phyloP scores from a whole-genome alignment of 2,329 filamentous ascomycete species.

The Claviceps purpurea region DNA sequence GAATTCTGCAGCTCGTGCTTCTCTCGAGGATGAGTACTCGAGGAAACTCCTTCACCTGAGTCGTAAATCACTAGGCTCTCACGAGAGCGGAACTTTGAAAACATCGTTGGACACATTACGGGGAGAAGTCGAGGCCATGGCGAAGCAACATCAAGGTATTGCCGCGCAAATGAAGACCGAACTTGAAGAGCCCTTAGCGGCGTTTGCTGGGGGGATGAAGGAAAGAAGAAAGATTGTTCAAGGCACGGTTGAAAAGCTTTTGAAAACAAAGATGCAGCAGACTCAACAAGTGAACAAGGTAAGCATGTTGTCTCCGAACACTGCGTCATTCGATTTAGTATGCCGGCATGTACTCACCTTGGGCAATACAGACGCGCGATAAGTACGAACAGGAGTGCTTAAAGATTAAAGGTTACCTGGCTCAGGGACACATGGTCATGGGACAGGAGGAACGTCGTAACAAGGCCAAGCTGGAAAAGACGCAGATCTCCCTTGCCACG shows the following conservation, averaged over 20 bases:
- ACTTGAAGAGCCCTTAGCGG: conserved; percentile 80
- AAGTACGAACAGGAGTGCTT: conserved; percentile 95
- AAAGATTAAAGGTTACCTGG: conserved; percentile 95
- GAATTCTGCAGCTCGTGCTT: conserved; percentile 53
- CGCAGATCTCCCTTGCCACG: conserved; percentile 82
- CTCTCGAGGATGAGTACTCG: conserved; percentile 94
- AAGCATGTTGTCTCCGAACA: conserved; percentile 9
- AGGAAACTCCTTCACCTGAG: conserved; percentile 76
- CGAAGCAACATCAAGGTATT: conserved; percentile 81
- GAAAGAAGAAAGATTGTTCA: conserved; percentile 95
- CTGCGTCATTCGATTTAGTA: not conserved
- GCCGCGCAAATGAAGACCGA: conserved; percentile 92
- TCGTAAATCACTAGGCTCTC: conserved; percentile 78
- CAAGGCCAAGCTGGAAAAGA: conserved; percentile 97
- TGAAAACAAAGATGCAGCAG: conserved; percentile 88
- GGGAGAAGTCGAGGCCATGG: conserved; percentile 84
- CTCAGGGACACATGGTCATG: conserved; percentile 99
- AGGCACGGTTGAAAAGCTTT: conserved; percentile 79
- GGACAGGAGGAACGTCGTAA: conserved; percentile 98
- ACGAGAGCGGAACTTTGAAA: conserved; percentile 72
- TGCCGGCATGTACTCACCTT: not conserved
- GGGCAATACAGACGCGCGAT: conserved; percentile 55
- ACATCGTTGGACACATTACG: conserved; percentile 77
- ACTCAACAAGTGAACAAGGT: conserved; percentile 87
- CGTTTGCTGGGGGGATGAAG: conserved; percentile 91